These are phyloP conservation scores for Phytopythium aichiense DNA, from an alignment of 352 stramenopile genomes.

Conservation along the genomic window DNA sequence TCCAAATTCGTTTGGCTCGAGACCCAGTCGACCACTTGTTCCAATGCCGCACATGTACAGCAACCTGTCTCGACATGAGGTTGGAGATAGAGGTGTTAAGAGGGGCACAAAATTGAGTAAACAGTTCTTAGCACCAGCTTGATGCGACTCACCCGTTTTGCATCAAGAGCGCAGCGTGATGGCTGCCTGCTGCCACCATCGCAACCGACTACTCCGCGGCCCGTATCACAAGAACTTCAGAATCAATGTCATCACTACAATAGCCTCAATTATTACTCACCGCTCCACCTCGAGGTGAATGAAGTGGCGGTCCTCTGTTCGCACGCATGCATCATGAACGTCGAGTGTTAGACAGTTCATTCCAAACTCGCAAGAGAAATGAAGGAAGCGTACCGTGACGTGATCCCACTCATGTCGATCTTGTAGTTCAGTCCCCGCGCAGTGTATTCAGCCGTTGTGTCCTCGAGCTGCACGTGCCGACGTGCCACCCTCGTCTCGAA, in stretches of 20 bases:
- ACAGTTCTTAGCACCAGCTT: background rate
- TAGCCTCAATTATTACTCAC: constrained; percentile 7
- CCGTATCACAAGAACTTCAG: background rate
- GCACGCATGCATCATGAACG: background rate
- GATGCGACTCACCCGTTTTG: constrained; percentile 58
- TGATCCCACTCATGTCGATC: constrained; percentile 75
- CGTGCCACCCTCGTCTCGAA: constrained; percentile 49
- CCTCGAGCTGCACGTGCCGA: constrained; percentile 54
- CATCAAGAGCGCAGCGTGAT: constrained; percentile 78
- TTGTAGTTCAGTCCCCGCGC: constrained; percentile 45
- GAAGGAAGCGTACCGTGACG: constrained; percentile 40
- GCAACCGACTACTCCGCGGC: constrained; percentile 36
- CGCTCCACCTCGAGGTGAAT: constrained; percentile 49
- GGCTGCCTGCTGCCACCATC: constrained; percentile 68
- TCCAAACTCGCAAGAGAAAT: background rate
- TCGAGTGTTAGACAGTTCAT: background rate
- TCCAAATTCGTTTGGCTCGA: constrained; percentile 42
- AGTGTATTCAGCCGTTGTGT: constrained; percentile 56
- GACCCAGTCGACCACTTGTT: constrained; percentile 75
- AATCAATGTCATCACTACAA: background rate
- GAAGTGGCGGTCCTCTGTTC: constrained; percentile 46
- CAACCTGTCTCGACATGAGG: constrained; percentile 20
- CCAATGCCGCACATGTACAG: constrained; percentile 92
- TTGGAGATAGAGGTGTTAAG: background rate
- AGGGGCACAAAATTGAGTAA: background rate